Evolutionary conservation across 2,329 filamentous ascomycete genomes (phyloP), one percentile per base, ranked within the genome.

Genomic region (Truncatella angustata): DNA sequence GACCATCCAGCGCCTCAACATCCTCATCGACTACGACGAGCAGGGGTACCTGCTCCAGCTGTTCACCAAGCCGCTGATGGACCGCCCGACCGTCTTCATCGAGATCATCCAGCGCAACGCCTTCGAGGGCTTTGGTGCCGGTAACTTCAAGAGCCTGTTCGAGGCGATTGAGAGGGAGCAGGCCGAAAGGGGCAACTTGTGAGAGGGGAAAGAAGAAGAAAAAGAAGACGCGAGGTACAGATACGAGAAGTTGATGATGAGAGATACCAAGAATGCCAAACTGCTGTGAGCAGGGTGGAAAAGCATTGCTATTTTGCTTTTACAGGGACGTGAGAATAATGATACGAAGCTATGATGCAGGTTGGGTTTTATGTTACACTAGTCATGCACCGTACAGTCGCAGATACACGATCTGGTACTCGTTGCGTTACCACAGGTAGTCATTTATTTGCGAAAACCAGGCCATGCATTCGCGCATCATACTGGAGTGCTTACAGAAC

Each of bases 111-210:
- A 97, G 77, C 78, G 92, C 52, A 87, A 95, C 62, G 86, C 91
- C 58, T 97, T 97, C 69, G 86, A 88, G 28, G 93, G 93, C 0
- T 97, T 97, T 62, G 92, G 93, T 4, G 93, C 92, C 0, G 93
- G 93, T 1, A 97, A 97, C 71, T 97, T 97, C 76, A 96, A 91
- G 82, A 91, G 87, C 55, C 65, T 97, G 62, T 97, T 97, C 64
- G 92, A 97, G 77, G 92, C 93, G 3, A 95, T 97, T 68, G 93
- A 97, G 79, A 78, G 92, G 47, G 92, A 97, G 71, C 93, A 97
- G 77, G 91, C 85, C 42, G 78, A 88, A 69, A 79, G 92, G 51
- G 92, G 93, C 1, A 97, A 96, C 66, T 68, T 96, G 71, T 90
- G 71, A 71, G 11, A n/a, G 4, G 21, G 14, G 21, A 24, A 44